These are phyloP conservation scores for Tylopilus rubrobrunneus DNA, from an alignment of 768 basidiomycete genomes.

Conservation along the genomic window DNA sequence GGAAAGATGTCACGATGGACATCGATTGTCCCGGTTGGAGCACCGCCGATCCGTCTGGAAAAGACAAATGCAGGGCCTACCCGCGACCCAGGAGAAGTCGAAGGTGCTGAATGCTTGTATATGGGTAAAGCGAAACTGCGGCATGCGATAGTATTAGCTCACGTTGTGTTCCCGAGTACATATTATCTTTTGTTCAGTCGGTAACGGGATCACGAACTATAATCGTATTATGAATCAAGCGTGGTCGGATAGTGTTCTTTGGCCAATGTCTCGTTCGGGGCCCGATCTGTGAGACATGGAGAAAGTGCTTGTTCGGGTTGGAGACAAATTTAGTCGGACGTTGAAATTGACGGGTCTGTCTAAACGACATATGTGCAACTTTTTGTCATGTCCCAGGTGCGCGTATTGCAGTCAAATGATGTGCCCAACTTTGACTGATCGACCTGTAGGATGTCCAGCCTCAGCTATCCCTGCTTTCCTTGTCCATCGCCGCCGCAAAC, in stretches of 20 bases:
- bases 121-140: too few species aligned
- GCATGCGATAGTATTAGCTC: too few species aligned
- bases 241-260: neutral
- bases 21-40: too few species aligned
- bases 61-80: too few species aligned
- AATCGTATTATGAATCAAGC: too few species aligned
- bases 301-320: conserved; percentile 10
- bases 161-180: too few species aligned
- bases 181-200: neutral
- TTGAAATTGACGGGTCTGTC: conserved; percentile 17
- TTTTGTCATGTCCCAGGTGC: conserved; percentile 22
- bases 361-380: conserved; percentile 3
- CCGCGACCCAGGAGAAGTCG: too few species aligned
- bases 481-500: conserved; percentile 59
- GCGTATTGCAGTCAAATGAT: neutral
- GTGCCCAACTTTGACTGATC: neutral
- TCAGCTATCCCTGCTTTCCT: conserved; percentile 54
- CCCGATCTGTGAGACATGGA: neutral
- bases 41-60: too few species aligned
- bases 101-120: too few species aligned
- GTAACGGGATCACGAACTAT: too few species aligned
- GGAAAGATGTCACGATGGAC: neutral
- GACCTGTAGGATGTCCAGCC: conserved; percentile 10
- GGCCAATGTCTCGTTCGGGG: neutral
- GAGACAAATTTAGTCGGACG: conserved; percentile 26